These are phyloP conservation scores for Talaromyces atroroseus DNA, from an alignment of 2,329 filamentous ascomycete species.

Conservation along the genomic window DNA sequence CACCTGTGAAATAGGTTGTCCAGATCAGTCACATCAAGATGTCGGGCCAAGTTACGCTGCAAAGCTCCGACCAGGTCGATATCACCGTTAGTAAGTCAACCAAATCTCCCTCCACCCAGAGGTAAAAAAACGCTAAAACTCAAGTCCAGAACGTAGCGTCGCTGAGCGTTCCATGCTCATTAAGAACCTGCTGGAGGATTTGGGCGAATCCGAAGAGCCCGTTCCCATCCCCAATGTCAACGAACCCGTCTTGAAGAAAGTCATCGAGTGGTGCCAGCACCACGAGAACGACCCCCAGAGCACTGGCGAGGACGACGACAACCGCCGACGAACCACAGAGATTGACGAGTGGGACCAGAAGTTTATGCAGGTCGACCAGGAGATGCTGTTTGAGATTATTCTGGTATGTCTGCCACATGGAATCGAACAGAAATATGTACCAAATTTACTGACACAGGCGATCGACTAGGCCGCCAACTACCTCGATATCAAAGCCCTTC, in stretches of 20 bases:
- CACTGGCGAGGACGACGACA: constrained; percentile 80
- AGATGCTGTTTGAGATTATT: constrained; percentile 99
- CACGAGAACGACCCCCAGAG: constrained; percentile 85
- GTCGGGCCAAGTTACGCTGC: constrained; percentile 35
- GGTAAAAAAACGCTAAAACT: constrained; percentile 38
- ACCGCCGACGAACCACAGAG: constrained; percentile 95
- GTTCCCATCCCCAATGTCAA: constrained; percentile 74
- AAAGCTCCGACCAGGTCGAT: constrained; percentile 47
- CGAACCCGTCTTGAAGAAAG: constrained; percentile 88
- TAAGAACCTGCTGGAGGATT: constrained; percentile 96
- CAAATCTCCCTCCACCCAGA: constrained; percentile 46
- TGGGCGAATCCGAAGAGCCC: constrained; percentile 59
- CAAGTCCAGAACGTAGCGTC: constrained; percentile 65
- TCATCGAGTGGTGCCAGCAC: constrained; percentile 96
- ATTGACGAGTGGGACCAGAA: constrained; percentile 99
- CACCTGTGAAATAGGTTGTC: not conserved
- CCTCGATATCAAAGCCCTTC: constrained; percentile 94
- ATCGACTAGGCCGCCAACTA: constrained; percentile 80
- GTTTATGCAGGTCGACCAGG: constrained; percentile 99
- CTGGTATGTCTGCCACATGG: constrained; percentile 56
- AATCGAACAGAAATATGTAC: too few relatives aligned
- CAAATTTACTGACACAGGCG: not conserved
- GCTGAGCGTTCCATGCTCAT: constrained; percentile 90
- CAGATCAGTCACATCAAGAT: constrained; percentile 1
- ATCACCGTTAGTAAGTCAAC: constrained; percentile 46